Evolutionary conservation across 805 yeast species (phyloP).

Genomic region (Vanderwaltozyma yarrowii): DNA sequence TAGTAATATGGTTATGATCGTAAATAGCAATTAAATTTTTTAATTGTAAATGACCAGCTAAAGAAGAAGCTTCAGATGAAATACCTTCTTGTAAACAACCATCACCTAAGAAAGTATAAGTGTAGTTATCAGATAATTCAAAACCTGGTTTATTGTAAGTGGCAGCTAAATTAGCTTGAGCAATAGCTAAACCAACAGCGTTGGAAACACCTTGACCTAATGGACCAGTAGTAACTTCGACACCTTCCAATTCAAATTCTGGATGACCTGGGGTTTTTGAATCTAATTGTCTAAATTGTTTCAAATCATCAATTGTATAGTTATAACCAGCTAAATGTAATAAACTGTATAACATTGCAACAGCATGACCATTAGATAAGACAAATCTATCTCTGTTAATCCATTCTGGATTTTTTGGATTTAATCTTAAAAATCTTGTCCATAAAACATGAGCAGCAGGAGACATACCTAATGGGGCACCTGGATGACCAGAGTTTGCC

Average conservation of each 20-base stretch:
- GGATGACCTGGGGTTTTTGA: slow-evolving; percentile 98
- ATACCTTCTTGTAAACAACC: slow-evolving; percentile 99
- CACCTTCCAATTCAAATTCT: slow-evolving; percentile 82
- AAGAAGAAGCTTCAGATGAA: slow-evolving; percentile 83
- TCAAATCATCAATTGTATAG: slow-evolving; percentile 72
- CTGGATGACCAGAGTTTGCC: slow-evolving; percentile 98
- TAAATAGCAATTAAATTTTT: slow-evolving; percentile 89
- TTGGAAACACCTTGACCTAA: slow-evolving; percentile 96
- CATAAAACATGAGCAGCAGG: slow-evolving; percentile 87
- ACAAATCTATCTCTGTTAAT: slow-evolving; percentile 92
- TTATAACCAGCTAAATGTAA: slow-evolving; percentile 81
- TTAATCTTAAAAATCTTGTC: slow-evolving; percentile 65
- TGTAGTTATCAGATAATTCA: slow-evolving; percentile 61
- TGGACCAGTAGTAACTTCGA: slow-evolving; percentile 98
- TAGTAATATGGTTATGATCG: slow-evolving; percentile 95
- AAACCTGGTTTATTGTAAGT: slow-evolving; percentile 83
- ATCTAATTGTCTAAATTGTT: slow-evolving; percentile 78
- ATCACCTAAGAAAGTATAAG: slow-evolving; percentile 83
- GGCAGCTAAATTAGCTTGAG: slow-evolving; percentile 86
- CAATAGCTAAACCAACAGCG: slow-evolving; percentile 95
- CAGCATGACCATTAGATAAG: slow-evolving; percentile 93
- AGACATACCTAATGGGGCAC: slow-evolving; percentile 98
- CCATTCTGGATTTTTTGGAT: slow-evolving; percentile 90
- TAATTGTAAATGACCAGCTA: slow-evolving; percentile 93
- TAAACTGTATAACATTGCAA: slow-evolving; percentile 78